Percentiles rank a stretch among this genome's conserved stretches.
These are phyloP conservation scores for Chalaropsis ovoidea DNA, from an alignment of 2,329 filamentous ascomycete genomes.

Conservation along the genomic window DNA sequence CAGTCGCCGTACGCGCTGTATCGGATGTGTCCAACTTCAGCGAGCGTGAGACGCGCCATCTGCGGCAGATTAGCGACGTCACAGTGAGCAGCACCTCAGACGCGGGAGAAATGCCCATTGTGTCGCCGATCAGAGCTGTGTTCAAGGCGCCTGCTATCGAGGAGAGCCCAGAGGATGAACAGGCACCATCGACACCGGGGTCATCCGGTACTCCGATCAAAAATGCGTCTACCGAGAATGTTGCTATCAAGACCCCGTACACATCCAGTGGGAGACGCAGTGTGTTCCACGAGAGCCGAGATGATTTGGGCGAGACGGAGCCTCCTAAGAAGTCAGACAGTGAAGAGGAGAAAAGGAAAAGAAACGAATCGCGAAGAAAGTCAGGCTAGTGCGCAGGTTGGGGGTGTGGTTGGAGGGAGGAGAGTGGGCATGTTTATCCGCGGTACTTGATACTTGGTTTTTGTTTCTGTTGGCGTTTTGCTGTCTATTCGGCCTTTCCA, in stretches of 20 bases:
- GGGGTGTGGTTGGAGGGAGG: neutral
- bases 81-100: constrained; percentile 33
- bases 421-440: neutral
- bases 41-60: constrained; percentile 35
- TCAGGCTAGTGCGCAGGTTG: neutral
- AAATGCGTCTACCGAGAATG: neutral
- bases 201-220: neutral
- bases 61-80: constrained; percentile 37
- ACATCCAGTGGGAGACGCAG: constrained; percentile 30
- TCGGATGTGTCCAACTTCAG: constrained; percentile 38
- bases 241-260: constrained; percentile 15
- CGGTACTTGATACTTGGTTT: neutral
- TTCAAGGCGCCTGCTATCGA: neutral
- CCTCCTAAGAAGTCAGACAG: neutral
- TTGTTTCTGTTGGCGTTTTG: constrained; percentile 2
- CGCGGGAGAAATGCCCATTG: neutral
- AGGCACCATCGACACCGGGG: neutral
- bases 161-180: constrained; percentile 10
- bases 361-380: neutral
- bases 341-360: neutral
- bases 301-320: constrained; percentile 30
- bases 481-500: neutral
- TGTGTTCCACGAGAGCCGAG: constrained; percentile 32
- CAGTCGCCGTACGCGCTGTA: constrained; percentile 27
- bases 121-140: neutral